A percentile compares a stretch with the other conserved stretches of the same genome.
Conservation (phyloP, 768 basidiomycete species). For the Mycena polygramma region DNA sequence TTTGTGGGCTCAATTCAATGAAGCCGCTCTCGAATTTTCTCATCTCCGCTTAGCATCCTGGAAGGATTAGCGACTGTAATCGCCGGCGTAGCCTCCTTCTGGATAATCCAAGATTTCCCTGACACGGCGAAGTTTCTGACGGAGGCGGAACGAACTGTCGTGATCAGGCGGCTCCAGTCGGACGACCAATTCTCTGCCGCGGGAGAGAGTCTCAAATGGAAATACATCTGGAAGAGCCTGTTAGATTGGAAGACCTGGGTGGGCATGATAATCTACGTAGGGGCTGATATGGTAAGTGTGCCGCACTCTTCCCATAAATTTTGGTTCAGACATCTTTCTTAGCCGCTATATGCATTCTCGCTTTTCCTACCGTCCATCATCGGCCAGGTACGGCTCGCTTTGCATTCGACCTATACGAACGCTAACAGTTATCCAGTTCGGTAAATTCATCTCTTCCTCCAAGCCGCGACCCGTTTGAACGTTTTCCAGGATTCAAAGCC, state of each 20-base stretch:
- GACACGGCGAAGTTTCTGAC: constrained; percentile 83
- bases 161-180: constrained; percentile 73
- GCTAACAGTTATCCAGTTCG: constrained; percentile 49
- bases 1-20: constrained; percentile 58
- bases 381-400: constrained; percentile 61
- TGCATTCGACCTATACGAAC: not conserved
- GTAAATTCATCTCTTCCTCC: constrained; percentile 45
- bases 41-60: constrained; percentile 43
- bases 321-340: not conserved
- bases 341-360: constrained; percentile 71
- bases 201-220: constrained; percentile 71
- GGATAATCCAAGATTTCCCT: constrained; percentile 87
- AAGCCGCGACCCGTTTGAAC: constrained; percentile 1
- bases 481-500: constrained; percentile 66
- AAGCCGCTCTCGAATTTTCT: not conserved
- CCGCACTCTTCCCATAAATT: not conserved
- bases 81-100: constrained; percentile 77
- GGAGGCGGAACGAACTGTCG: constrained; percentile 76
- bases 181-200: constrained; percentile 82
- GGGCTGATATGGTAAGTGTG: constrained; percentile 5
- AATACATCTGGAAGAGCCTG: constrained; percentile 70
- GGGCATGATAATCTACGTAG: constrained; percentile 51
- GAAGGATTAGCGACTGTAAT: constrained; percentile 78
- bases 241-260: constrained; percentile 84
- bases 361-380: constrained; percentile 87